Conservation (phyloP, 2,329 filamentous ascomycete species). For the Venturia oleaginea region DNA sequence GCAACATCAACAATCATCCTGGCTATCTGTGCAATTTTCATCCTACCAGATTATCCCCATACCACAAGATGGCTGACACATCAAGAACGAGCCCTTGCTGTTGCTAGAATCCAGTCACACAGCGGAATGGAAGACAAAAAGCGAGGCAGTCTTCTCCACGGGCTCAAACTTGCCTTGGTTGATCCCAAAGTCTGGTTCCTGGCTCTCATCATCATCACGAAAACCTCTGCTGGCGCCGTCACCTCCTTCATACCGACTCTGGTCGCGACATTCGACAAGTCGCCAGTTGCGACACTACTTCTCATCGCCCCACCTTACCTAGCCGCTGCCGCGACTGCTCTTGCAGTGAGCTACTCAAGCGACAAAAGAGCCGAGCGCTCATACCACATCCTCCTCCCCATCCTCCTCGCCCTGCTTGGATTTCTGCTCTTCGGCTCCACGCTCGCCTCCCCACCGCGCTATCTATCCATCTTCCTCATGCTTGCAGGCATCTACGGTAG, state of each 20-base stretch:
- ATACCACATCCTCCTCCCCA: conserved; percentile 25
- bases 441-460: conserved; percentile 24
- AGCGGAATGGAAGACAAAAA: not conserved
- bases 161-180: conserved; percentile 12
- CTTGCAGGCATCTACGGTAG: conserved; percentile 24
- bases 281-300: conserved; percentile 24
- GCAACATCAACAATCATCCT: conserved; percentile 28
- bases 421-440: conserved; percentile 23
- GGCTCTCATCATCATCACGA: conserved; percentile 13
- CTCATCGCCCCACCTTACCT: conserved; percentile 28
- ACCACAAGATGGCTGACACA: conserved; percentile 10
- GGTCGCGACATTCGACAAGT: conserved; percentile 10
- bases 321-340: conserved; percentile 20
- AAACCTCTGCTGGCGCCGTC: conserved; percentile 11
- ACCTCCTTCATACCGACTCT: conserved; percentile 14
- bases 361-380: conserved; percentile 24
- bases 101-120: conserved; percentile 4
- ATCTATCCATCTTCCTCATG: conserved; percentile 26
- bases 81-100: conserved; percentile 12
- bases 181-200: conserved; percentile 14
- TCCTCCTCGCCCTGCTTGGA: conserved; percentile 23
- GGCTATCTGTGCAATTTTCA: conserved; percentile 22
- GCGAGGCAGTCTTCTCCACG: not conserved
- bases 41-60: conserved; percentile 14
- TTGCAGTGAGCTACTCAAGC: conserved; percentile 21